Percentiles rank a stretch among this genome's conserved stretches.
Evolutionary conservation across 352 stramenopile genomes (phyloP).

Genomic region (Phytophthora chlamydospora): DNA sequence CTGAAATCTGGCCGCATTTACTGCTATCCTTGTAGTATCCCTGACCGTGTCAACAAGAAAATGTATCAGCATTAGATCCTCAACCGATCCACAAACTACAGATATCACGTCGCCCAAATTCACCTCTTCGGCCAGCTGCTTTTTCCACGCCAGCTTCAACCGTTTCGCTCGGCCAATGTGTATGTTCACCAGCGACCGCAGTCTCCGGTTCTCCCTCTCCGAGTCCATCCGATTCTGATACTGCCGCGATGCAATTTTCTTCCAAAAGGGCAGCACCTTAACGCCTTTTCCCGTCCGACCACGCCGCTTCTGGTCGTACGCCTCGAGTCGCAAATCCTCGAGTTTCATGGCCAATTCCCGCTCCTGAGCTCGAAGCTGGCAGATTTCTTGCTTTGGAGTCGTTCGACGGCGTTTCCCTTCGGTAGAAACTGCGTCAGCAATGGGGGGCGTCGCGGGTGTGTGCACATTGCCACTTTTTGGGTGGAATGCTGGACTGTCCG

Average conservation of each 20-base stretch:
- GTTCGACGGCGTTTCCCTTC: slow-evolving; percentile 5
- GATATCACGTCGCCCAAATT: not conserved
- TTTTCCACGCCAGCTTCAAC: slow-evolving; percentile 28
- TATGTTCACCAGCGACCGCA: slow-evolving; percentile 22
- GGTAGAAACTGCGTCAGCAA: not conserved
- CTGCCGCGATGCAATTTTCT: slow-evolving; percentile 27
- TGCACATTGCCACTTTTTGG: not conserved
- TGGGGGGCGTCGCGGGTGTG: not conserved
- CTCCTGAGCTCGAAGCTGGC: slow-evolving; percentile 21
- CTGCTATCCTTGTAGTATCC: not conserved
- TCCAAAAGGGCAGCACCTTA: slow-evolving; percentile 31
- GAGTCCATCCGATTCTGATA: slow-evolving; percentile 18
- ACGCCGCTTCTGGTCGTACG: slow-evolving; percentile 11
- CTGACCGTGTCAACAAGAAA: slow-evolving; percentile 3
- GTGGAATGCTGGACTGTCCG: not conserved
- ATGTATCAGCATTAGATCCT: too few species aligned
- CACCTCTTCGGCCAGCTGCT: slow-evolving; percentile 22
- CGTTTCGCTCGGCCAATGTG: slow-evolving; percentile 21
- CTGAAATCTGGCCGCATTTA: not conserved
- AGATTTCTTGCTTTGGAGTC: slow-evolving; percentile 32
- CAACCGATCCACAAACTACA: too few species aligned
- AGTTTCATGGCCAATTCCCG: slow-evolving; percentile 22
- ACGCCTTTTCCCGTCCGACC: not conserved
- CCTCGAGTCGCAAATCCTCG: slow-evolving; percentile 17
- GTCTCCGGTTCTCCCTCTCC: slow-evolving; percentile 27